These are phyloP conservation scores for Parmelia sp. DNA, from an alignment of 495 filamentous ascomycete species.

Conservation along the genomic window DNA sequence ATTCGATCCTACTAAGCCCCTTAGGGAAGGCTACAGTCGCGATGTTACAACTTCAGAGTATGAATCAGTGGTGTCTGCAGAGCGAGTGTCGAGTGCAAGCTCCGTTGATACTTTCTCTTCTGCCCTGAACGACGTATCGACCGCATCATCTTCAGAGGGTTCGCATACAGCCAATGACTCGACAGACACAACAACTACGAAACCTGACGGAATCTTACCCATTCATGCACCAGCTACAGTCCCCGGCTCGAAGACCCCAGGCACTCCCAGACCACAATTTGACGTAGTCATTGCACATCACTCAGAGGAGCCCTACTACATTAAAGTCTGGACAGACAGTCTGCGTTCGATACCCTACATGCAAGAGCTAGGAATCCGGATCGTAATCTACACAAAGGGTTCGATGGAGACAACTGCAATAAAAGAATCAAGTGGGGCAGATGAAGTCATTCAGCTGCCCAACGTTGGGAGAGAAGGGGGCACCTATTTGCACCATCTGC, in stretches of 20 bases:
- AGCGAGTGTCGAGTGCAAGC: too few relatives aligned
- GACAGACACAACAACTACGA: background rate
- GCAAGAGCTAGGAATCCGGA: slow-evolving; percentile 9
- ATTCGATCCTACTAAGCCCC: background rate
- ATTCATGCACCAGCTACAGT: background rate
- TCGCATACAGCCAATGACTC: background rate
- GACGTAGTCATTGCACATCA: slow-evolving; percentile 15
- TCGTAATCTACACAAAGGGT: slow-evolving; percentile 16
- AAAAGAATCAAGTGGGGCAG: slow-evolving; percentile 11
- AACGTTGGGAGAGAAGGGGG: slow-evolving; percentile 18
- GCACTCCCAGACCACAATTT: background rate
- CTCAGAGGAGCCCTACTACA: slow-evolving; percentile 17
- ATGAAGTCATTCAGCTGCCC: slow-evolving; percentile 14
- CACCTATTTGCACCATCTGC: slow-evolving; percentile 18
- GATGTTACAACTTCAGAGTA: background rate
- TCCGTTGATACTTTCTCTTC: background rate
- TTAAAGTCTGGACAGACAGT: slow-evolving; percentile 11
- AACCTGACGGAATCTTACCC: background rate
- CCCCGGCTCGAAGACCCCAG: background rate
- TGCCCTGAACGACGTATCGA: background rate
- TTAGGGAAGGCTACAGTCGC: background rate
- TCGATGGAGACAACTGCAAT: slow-evolving; percentile 3
- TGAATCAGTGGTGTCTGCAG: background rate
- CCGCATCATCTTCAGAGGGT: background rate
- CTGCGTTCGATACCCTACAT: slow-evolving; percentile 10